These are phyloP conservation scores for Castanopsis chinensis DNA, from an alignment of 306 rosid species.

Conservation along the genomic window DNA sequence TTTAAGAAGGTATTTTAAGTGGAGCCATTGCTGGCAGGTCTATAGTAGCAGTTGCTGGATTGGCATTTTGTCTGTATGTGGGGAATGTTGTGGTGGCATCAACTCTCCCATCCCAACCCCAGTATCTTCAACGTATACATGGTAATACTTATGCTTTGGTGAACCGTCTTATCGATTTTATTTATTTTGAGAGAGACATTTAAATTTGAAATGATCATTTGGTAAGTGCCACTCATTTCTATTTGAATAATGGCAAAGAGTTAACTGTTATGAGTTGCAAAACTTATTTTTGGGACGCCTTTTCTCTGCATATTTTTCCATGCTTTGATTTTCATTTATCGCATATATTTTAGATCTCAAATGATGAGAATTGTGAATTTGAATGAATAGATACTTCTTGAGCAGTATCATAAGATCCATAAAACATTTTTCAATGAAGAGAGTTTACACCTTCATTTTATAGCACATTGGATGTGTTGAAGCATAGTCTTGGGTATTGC, in stretches of 20 bases:
- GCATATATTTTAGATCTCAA: background rate
- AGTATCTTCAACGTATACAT: conserved; percentile 26
- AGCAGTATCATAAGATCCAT: too few relatives aligned
- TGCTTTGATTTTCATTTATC: background rate
- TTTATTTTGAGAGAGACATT: background rate
- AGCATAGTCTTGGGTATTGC: background rate
- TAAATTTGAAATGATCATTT: background rate
- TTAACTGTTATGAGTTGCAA: background rate
- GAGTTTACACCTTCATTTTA: background rate
- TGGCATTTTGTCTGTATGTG: conserved; percentile 38
- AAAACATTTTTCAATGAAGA: background rate
- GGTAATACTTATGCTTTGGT: conserved; percentile 26
- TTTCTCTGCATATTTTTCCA: background rate
- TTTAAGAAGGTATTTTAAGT: conserved; percentile 45
- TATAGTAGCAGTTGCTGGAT: conserved; percentile 47
- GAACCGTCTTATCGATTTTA: background rate
- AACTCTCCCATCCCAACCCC: conserved; percentile 35
- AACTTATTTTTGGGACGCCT: background rate
- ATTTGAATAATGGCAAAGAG: background rate
- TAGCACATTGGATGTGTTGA: background rate
- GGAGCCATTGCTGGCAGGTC: conserved; percentile 49
- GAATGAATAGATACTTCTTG: too few relatives aligned
- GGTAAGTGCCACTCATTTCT: background rate
- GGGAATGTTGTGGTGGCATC: conserved; percentile 35
- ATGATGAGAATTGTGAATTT: background rate